Conservation (phyloP, 768 basidiomycete genomes). For the Amanita pseudoporphyria region DNA sequence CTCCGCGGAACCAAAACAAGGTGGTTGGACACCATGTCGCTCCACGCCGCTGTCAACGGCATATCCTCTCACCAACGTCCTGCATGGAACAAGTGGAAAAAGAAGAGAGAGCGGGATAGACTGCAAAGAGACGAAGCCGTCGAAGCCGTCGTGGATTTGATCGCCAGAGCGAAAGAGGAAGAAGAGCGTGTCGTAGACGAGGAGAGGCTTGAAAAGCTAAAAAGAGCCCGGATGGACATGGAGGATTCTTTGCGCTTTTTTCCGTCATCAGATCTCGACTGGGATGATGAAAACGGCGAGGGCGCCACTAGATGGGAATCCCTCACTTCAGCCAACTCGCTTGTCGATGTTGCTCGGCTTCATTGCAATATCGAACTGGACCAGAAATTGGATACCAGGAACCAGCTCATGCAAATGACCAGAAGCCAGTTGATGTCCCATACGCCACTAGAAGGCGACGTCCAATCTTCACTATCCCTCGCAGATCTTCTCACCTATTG, state of each 20-base stretch:
- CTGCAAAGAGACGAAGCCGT: constrained; percentile 56
- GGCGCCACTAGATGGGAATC: constrained; percentile 79
- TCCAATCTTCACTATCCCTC: constrained; percentile 53
- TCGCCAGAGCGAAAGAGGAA: constrained; percentile 36
- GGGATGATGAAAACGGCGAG: constrained; percentile 18
- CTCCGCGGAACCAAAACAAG: constrained; percentile 58
- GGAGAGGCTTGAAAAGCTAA: constrained; percentile 33
- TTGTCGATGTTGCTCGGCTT: constrained; percentile 84
- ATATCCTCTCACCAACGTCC: constrained; percentile 94
- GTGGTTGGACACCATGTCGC: constrained; percentile 90
- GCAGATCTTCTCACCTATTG: constrained; percentile 79
- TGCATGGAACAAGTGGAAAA: constrained; percentile 83
- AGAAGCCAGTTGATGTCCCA: constrained; percentile 69
- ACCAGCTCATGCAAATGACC: constrained; percentile 42
- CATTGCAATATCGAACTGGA: constrained; percentile 70
- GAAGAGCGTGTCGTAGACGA: constrained; percentile 34
- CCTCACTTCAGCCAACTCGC: constrained; percentile 83
- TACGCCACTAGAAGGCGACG: constrained; percentile 36
- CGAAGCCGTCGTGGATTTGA: constrained; percentile 38
- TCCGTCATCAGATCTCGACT: background rate
- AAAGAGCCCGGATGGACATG: constrained; percentile 26
- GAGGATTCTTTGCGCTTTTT: constrained; percentile 22
- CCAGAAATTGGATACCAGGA: background rate
- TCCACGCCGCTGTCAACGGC: constrained; percentile 90
- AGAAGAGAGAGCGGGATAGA: constrained; percentile 47